Base-by-base conservation (phyloP, 2,329 filamentous ascomycete genomes). In the Calonectria hawksworthii region DNA sequence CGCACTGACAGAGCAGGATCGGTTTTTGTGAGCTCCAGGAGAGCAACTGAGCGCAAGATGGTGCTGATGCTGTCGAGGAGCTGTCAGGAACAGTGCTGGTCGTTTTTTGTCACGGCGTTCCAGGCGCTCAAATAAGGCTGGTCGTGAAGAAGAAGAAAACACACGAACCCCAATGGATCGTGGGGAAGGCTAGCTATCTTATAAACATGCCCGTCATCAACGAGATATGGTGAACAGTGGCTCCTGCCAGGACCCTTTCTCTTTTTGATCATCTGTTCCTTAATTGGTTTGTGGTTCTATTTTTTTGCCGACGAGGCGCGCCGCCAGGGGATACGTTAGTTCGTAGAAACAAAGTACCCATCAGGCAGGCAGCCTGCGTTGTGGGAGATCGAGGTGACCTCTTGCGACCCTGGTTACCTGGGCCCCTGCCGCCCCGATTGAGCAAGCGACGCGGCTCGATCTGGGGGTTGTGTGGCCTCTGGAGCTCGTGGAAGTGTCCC, bases 101-200 rank as follows among this genome's bases (percentile, higher is more conserved):
- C 18, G 66, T 50, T 11, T 14, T 14, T 36, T 21, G 38, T 70
- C 34, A 44, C 34, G 23, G 66, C 11, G 50, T 59, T 21, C 11
- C 26, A 36, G 28, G 4, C 4, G 28, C 63, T 34, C 36, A 34
- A 41, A 65, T 32, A 30, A 50, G n/a, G 21, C 47, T 65, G 30
- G 47, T 64, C 32, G 18, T 51, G 47, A 38, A 38, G 23, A 30
- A 32, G 23, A 54, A 66, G 59, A 23, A 75, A 47, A 47, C 10
- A n/a, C 34, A 32, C 34, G 38, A 51, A 63, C 9, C 18, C 34
- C 32, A 64, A 64, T 13, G n/a, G 34, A 51, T 61, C 73, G 75
- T 61, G 74, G 80, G 80, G 76, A 78, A 73, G 65, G 61, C 64
- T 67, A 68, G 63, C 74, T 73, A 74, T 81, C 75, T 81, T 80